Percentiles rank a stretch among this genome's conserved stretches.
Conservation (phyloP, 495 filamentous ascomycete genomes). For the Penicillium samsonianum region DNA sequence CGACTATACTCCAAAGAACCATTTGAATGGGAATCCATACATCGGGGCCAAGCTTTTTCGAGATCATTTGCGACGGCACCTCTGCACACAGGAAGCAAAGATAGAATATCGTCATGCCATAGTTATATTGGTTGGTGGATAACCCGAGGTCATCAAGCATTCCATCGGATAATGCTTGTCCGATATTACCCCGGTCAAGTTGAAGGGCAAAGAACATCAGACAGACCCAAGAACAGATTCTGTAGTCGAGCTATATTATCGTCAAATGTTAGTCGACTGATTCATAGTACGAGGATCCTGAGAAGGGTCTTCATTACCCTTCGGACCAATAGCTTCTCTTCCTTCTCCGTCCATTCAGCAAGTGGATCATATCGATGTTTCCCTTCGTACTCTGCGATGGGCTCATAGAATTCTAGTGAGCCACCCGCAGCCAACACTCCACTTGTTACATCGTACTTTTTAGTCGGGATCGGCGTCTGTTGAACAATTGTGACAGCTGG, state of each 20-base stretch:
- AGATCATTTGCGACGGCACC: conserved; percentile 63
- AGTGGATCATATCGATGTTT: conserved; percentile 57
- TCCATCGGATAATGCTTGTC: conserved; percentile 62
- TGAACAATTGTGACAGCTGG: neutral
- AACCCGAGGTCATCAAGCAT: conserved; percentile 52
- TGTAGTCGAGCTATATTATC: conserved; percentile 41
- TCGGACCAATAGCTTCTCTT: conserved; percentile 56
- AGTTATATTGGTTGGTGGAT: conserved; percentile 66
- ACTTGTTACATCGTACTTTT: neutral
- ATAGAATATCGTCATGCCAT: conserved; percentile 63
- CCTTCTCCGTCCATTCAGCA: conserved; percentile 59
- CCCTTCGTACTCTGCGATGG: conserved; percentile 38
- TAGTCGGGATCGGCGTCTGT: neutral
- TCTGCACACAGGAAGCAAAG: conserved; percentile 60
- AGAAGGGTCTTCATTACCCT: conserved; percentile 40
- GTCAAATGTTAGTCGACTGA: neutral
- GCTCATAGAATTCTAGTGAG: conserved; percentile 5
- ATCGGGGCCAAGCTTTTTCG: conserved; percentile 69
- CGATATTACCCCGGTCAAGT: conserved; percentile 67
- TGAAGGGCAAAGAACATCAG: conserved; percentile 74
- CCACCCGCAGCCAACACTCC: conserved; percentile 2
- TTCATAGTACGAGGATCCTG: neutral
- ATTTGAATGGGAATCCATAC: conserved; percentile 74
- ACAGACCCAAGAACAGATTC: conserved; percentile 57
- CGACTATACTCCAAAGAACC: conserved; percentile 65